Percentiles rank a stretch among this genome's conserved stretches.
Evolutionary conservation across 768 basidiomycete genomes (phyloP).

Genomic region (Trametes gibbosa): DNA sequence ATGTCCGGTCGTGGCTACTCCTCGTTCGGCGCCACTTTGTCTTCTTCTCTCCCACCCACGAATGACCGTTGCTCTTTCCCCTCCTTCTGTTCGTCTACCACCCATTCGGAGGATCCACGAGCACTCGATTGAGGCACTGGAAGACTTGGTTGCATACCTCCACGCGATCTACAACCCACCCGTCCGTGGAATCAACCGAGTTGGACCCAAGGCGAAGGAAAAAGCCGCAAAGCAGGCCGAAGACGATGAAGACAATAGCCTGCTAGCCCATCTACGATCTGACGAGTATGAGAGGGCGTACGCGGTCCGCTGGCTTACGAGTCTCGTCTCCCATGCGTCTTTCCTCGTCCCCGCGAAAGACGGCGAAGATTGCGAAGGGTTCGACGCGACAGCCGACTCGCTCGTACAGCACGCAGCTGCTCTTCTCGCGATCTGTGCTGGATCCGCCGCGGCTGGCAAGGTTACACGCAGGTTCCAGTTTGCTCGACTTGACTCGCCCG

Average conservation of each 20-base stretch:
- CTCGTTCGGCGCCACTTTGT: too few species aligned
- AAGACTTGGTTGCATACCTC: slow-evolving; percentile 48
- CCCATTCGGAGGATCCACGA: slow-evolving; percentile 45
- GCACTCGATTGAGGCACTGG: slow-evolving; percentile 36
- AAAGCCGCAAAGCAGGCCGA: not conserved
- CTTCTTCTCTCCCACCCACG: not conserved
- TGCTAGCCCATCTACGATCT: slow-evolving; percentile 36
- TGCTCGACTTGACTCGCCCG: slow-evolving; percentile 8
- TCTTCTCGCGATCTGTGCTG: slow-evolving; percentile 62
- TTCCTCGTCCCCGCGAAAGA: not conserved
- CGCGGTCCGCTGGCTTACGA: slow-evolving; percentile 71
- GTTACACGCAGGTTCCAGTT: slow-evolving; percentile 55
- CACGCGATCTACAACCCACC: slow-evolving; percentile 56
- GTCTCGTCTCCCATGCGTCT: slow-evolving; percentile 42
- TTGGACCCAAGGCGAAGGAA: slow-evolving; percentile 19
- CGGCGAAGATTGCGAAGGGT: not conserved
- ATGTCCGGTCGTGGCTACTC: too few species aligned
- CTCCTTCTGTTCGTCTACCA: slow-evolving; percentile 56
- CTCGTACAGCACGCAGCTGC: slow-evolving; percentile 56
- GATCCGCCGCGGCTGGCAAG: slow-evolving; percentile 59
- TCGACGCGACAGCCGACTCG: slow-evolving; percentile 1
- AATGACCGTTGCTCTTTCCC: slow-evolving; percentile 13
- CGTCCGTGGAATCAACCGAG: slow-evolving; percentile 56
- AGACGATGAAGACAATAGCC: slow-evolving; percentile 1
- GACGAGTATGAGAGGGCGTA: slow-evolving; percentile 72